Conservation (phyloP, 2,329 filamentous ascomycete species). For the Beauveria scarabaeidicola region DNA sequence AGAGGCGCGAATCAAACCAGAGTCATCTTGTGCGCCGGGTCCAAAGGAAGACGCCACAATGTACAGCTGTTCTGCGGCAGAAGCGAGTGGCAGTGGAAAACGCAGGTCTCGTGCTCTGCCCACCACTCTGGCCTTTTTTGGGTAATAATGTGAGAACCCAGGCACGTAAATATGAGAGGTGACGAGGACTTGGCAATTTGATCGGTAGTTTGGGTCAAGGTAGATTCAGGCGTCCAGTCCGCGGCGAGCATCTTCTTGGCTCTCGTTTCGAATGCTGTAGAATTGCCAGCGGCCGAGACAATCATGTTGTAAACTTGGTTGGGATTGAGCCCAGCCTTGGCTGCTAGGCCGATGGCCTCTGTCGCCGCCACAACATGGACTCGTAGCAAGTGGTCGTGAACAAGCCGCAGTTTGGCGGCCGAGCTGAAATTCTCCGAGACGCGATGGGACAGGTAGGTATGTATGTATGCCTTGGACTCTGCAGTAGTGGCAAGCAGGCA, state of each 20-base stretch:
- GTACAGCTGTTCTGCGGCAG: slow-evolving; percentile 25
- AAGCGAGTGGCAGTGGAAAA: slow-evolving; percentile 28
- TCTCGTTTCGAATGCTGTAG: slow-evolving; percentile 51
- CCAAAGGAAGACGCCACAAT: slow-evolving; percentile 20
- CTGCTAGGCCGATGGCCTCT: slow-evolving; percentile 45
- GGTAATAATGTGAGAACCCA: not conserved
- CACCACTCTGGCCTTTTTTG: slow-evolving; percentile 16
- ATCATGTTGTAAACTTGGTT: slow-evolving; percentile 23
- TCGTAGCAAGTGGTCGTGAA: slow-evolving; percentile 43
- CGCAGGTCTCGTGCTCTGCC: slow-evolving; percentile 20
- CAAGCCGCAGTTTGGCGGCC: slow-evolving; percentile 39
- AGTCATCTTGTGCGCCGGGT: slow-evolving; percentile 21
- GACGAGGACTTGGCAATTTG: slow-evolving; percentile 23
- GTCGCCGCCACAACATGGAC: slow-evolving; percentile 43
- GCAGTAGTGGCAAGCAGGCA: not conserved
- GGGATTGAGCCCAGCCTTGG: slow-evolving; percentile 36
- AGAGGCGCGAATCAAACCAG: slow-evolving; percentile 21
- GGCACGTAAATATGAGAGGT: not conserved
- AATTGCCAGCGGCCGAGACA: slow-evolving; percentile 23
- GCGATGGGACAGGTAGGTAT: not conserved
- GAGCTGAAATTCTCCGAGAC: not conserved
- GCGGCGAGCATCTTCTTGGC: slow-evolving; percentile 43
- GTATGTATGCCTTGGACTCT: not conserved
- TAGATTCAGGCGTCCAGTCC: slow-evolving; percentile 32
- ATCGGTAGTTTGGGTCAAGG: slow-evolving; percentile 28